A percentile compares a stretch with the other conserved stretches of the same genome.
Conservation (phyloP, 225 moss, liverwort and hornwort species). For the Neckera pumila region DNA sequence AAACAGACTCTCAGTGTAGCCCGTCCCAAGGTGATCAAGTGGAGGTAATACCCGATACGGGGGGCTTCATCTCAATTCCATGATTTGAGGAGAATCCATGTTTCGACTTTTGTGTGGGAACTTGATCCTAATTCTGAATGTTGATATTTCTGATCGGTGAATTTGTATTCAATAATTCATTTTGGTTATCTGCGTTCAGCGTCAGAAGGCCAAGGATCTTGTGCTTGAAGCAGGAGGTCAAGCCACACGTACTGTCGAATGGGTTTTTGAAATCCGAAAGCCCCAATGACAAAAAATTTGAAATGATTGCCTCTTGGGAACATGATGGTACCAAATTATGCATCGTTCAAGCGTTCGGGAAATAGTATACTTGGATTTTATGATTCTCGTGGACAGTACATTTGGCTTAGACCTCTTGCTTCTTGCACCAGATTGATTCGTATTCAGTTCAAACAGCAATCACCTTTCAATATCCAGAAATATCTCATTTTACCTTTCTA, state of each 20-base stretch:
- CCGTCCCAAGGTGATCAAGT: neutral
- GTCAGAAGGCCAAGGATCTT: conserved; percentile 61
- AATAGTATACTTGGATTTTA: conserved; percentile 41
- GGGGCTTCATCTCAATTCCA: neutral
- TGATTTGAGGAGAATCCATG: neutral
- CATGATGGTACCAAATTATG: neutral
- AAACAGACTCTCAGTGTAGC: neutral
- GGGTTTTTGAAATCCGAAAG: conserved; percentile 41
- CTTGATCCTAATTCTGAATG: neutral
- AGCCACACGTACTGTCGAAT: conserved; percentile 51
- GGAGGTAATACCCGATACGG: neutral
- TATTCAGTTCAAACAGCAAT: neutral
- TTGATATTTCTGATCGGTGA: neutral
- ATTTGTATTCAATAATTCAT: neutral
- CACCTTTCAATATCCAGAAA: neutral
- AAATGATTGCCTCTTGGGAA: neutral
- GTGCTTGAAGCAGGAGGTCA: conserved; percentile 71
- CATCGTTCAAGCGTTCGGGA: neutral
- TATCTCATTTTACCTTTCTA: neutral
- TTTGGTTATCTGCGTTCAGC: conserved; percentile 7
- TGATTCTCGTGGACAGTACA: conserved; percentile 70
- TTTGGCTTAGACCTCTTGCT: conserved; percentile 71
- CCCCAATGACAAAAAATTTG: neutral
- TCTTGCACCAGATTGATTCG: conserved; percentile 49
- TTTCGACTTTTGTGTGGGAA: neutral